Evolutionary conservation across 2,329 filamentous ascomycete genomes (phyloP).

Genomic region (Aulographum hederae): DNA sequence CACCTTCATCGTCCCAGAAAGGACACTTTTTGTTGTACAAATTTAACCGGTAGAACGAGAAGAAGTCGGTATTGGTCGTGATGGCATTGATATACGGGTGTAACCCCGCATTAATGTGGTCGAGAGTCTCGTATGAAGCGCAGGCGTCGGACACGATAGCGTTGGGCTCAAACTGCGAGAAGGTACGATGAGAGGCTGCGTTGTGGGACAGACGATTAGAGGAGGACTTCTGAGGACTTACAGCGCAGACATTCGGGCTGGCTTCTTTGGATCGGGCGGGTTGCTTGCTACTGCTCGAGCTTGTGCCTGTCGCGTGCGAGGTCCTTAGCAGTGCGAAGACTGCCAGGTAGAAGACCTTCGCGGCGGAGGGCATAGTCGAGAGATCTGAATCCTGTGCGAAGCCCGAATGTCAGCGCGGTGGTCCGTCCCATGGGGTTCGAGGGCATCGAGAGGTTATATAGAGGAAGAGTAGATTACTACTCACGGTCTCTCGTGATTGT

Average conservation of each 20-base stretch:
- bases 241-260: conserved; percentile 33
- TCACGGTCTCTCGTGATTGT: not conserved
- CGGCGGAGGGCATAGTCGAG: conserved; percentile 32
- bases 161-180: conserved; percentile 60
- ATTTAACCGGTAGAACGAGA: conserved; percentile 91
- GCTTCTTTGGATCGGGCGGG: conserved; percentile 19
- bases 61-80: conserved; percentile 84
- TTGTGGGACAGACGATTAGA: conserved; percentile 6
- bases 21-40: conserved; percentile 88
- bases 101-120: conserved; percentile 60
- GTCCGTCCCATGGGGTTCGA: conserved; percentile 7
- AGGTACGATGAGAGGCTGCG: conserved; percentile 16
- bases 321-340: conserved; percentile 38
- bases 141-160: conserved; percentile 88
- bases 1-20: conserved; percentile 86
- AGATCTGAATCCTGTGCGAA: conserved; percentile 6
- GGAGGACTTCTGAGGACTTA: conserved; percentile 20
- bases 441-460: conserved; percentile 1
- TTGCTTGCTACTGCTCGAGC: conserved; percentile 8
- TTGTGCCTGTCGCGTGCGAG: conserved; percentile 29
- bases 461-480: no score
- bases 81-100: conserved; percentile 64
- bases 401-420: conserved; percentile 15
- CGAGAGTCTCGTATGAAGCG: conserved; percentile 80
- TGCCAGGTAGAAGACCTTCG: conserved; percentile 41